Conservation (phyloP, 345 rosid genomes). For the Iberis pinnata region DNA sequence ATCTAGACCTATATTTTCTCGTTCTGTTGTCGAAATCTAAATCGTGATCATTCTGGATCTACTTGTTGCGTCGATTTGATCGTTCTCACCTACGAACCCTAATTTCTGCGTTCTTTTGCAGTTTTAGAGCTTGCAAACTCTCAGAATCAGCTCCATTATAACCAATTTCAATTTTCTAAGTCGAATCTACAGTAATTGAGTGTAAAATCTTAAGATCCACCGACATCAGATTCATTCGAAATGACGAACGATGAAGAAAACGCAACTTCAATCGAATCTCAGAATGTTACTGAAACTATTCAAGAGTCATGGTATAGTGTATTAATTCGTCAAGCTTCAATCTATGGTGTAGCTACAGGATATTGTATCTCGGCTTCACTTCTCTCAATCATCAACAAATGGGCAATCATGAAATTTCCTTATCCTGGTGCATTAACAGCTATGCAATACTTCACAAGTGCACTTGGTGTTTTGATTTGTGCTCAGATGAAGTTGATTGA, state of each 20-base stretch:
- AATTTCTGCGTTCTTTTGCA: not conserved
- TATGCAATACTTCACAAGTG: conserved; percentile 81
- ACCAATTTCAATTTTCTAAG: too few relatives aligned
- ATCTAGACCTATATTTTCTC: not conserved
- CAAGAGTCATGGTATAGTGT: conserved; percentile 38
- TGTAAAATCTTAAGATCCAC: conserved; percentile 3
- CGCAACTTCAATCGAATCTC: conserved; percentile 26
- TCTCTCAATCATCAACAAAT: conserved; percentile 93
- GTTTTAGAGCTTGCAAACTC: not conserved
- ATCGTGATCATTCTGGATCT: not conserved
- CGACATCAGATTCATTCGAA: conserved; percentile 17
- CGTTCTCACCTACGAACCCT: not conserved
- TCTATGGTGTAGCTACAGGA: conserved; percentile 82
- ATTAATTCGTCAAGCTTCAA: conserved; percentile 48
- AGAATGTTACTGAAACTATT: conserved; percentile 20
- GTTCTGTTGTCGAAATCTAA: not conserved
- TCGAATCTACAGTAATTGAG: not conserved
- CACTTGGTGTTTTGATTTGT: conserved; percentile 63
- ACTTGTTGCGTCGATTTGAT: not conserved
- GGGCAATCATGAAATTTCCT: conserved; percentile 96
- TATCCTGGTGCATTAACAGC: conserved; percentile 96
- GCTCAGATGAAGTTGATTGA: conserved; percentile 58
- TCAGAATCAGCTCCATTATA: too few relatives aligned
- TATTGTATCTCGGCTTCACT: conserved; percentile 92
- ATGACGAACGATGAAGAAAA: conserved; percentile 47